phyloP scores from a whole-genome alignment of 1,284 basidiomycete genomes.

The Rhodotorula sp. region DNA sequence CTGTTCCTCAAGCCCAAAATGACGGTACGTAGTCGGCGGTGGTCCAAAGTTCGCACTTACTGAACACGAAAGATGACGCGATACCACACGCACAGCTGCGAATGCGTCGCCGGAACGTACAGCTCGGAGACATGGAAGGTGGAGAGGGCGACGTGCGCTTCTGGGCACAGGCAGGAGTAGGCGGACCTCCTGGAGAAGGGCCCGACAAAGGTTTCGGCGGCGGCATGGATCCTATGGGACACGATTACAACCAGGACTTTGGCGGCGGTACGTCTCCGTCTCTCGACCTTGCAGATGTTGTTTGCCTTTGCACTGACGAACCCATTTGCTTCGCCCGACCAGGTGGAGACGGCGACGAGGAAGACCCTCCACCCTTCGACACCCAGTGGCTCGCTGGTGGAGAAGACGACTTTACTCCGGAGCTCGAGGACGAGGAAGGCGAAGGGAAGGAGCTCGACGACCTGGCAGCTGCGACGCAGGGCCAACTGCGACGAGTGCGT shows the following conservation, averaged over 20 bases:
- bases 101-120: conserved; percentile 36
- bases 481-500: conserved; percentile 71
- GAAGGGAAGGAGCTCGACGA: conserved; percentile 71
- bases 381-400: conserved; percentile 85
- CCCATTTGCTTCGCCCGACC: not conserved
- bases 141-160: conserved; percentile 84
- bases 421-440: conserved; percentile 81
- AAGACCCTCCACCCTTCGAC: conserved; percentile 72
- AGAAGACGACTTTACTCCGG: conserved; percentile 72
- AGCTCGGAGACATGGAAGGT: conserved; percentile 52
- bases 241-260: conserved; percentile 18
- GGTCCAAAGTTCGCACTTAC: conserved; percentile 6
- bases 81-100: conserved; percentile 43
- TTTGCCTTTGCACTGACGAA: not conserved
- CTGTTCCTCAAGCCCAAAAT: conserved; percentile 96
- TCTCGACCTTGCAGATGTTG: not conserved
- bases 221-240: conserved; percentile 50
- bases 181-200: conserved; percentile 45
- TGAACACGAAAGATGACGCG: not conserved
- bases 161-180: conserved; percentile 87
- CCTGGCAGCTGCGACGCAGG: conserved; percentile 74
- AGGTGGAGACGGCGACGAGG: conserved; percentile 52
- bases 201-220: conserved; percentile 11
- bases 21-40: conserved; percentile 56
- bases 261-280: conserved; percentile 16